Evolutionary conservation across 78 protist species (phyloP), one percentile per base, ranked within the genome.

Genomic region (Corallochytrium limacisporum): DNA sequence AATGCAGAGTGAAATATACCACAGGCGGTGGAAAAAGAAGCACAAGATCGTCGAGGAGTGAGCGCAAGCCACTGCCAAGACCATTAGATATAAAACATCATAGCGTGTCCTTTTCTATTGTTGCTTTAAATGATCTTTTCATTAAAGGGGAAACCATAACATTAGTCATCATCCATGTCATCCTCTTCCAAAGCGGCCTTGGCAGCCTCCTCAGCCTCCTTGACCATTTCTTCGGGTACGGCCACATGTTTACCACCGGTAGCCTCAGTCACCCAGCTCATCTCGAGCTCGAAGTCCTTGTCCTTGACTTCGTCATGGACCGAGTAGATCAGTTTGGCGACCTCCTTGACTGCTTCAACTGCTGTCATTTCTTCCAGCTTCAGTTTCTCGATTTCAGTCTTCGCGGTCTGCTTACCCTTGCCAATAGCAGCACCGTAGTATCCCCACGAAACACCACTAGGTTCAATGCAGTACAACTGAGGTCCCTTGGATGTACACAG

Each of bases 241-340:
- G 24, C 16, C 18, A 13, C 42, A 57, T 63, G 69, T 9, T 32
- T 43, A 13, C 51, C 32, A 7, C 26, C 35, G 35, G 73, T 31
- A 38, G 77, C 85, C 15, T 75, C 70, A 62, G 91, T 69, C 49
- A 91, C 90, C 95, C 95, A 93, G 24, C 85, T 55, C 48, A 95
- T 29, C 72, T 95, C 99, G 12, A 95, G 69, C 68, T 90, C 92
- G 43, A 87, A 83, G 32, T 68, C 89, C 82, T 93, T 93, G 65
- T 95, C 98, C 79, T 92, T 92, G 47, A 47, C 74, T 31, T 85
- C 93, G 68, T 91, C 97, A 73, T 94, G 96, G 39, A 81, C 71
- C 42, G 50, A 22, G 80, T 87, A 50, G 26, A 92, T 81, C 83
- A 92, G 78, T 49, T 62, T 38, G 16, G 98, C 88, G 47, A 90